A percentile compares a stretch with the other conserved stretches of the same genome.
phyloP scores from a whole-genome alignment of 2,329 filamentous ascomycete genomes.

The Sporothrix pseudoabietina region DNA sequence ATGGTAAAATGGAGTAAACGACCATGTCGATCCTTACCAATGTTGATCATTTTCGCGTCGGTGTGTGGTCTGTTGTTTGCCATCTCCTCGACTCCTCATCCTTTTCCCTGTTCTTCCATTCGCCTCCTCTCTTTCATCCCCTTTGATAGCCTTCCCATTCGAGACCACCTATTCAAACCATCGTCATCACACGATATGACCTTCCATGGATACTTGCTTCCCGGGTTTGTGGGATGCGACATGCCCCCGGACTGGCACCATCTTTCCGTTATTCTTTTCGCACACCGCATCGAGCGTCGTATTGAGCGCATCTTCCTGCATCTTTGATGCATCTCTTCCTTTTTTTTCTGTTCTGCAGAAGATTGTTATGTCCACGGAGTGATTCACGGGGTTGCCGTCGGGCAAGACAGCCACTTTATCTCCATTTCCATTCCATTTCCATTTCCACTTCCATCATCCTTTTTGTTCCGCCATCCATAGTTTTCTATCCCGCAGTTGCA shows the following conservation, averaged over 20 bases:
- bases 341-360: neutral
- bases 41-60: neutral
- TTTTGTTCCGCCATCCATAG: neutral
- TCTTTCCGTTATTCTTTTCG: neutral
- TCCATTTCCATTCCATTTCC: neutral
- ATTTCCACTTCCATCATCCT: neutral
- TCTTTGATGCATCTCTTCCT: too few relatives aligned
- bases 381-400: neutral
- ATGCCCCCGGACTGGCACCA: neutral
- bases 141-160: neutral
- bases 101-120: neutral
- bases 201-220: neutral
- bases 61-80: neutral
- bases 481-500: neutral
- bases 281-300: neutral
- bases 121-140: neutral
- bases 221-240: conserved; percentile 5
- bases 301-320: neutral
- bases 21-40: neutral
- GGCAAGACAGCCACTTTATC: neutral
- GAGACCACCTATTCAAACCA: neutral
- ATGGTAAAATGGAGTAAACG: neutral
- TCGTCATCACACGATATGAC: conserved; percentile 6
- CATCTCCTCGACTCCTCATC: neutral
- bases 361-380: neutral